These are phyloP conservation scores for Podaxis sp. DNA, from an alignment of 768 basidiomycete species.

Conservation along the genomic window DNA sequence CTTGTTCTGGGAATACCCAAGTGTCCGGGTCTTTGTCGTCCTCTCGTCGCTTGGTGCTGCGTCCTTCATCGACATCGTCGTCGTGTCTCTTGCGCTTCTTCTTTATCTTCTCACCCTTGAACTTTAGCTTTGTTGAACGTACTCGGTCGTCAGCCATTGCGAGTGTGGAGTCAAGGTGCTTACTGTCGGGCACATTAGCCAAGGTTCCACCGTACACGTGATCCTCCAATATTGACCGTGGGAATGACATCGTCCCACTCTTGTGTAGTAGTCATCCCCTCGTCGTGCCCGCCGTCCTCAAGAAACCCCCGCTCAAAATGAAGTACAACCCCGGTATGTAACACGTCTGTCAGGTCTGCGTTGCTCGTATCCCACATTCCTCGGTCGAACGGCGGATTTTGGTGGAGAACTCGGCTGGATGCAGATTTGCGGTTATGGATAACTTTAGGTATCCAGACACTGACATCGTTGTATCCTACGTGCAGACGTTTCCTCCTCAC, in stretches of 20 bases:
- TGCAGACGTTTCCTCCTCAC: conserved; percentile 84
- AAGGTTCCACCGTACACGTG: conserved; percentile 32
- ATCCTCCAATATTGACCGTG: conserved; percentile 30
- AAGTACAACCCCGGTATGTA: conserved; percentile 83
- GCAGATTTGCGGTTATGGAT: conserved; percentile 27
- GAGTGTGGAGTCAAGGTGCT: background rate
- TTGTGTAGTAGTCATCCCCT: conserved; percentile 24
- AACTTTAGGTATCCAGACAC: conserved; percentile 24
- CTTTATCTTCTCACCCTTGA: conserved; percentile 85
- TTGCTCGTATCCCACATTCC: conserved; percentile 21
- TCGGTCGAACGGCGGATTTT: conserved; percentile 28
- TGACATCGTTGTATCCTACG: conserved; percentile 27
- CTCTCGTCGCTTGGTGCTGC: conserved; percentile 47
- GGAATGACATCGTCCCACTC: conserved; percentile 25
- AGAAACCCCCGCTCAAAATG: conserved; percentile 58
- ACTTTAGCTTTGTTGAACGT: conserved; percentile 76
- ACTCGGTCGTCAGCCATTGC: conserved; percentile 44
- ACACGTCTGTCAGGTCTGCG: conserved; percentile 23
- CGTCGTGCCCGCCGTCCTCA: conserved; percentile 60
- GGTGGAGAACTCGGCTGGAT: conserved; percentile 54
- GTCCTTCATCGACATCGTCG: conserved; percentile 47
- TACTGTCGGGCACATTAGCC: conserved; percentile 18
- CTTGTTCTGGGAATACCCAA: conserved; percentile 75
- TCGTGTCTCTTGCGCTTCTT: conserved; percentile 78
- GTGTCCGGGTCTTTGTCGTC: conserved; percentile 70